These are phyloP conservation scores for Dissophora globulifera DNA, from an alignment of 192 early-diverging fungal genomes.

Conservation along the genomic window DNA sequence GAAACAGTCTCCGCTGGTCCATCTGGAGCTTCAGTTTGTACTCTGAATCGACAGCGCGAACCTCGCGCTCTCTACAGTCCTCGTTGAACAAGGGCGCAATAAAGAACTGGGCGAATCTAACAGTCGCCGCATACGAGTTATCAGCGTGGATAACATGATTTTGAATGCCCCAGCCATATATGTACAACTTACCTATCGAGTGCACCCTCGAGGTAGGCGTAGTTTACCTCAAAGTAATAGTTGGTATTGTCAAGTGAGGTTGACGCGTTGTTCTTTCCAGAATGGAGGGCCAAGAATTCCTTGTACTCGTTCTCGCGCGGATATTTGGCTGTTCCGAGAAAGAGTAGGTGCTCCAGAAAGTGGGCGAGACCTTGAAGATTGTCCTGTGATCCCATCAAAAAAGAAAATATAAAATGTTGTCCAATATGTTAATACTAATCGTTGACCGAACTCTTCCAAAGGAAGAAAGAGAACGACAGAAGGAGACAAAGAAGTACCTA, in stretches of 20 bases:
- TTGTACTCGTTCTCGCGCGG: constrained; percentile 73
- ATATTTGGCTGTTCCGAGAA: constrained; percentile 75
- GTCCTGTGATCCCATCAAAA: constrained; percentile 44
- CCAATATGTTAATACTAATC: background rate
- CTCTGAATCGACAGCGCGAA: constrained; percentile 96
- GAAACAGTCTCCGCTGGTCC: constrained; percentile 90
- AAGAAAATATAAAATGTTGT: background rate
- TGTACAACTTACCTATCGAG: constrained; percentile 68
- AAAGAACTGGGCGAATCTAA: constrained; percentile 97
- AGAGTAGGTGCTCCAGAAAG: constrained; percentile 76
- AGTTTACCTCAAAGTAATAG: constrained; percentile 87
- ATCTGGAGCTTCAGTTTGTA: constrained; percentile 93
- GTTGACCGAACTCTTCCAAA: background rate
- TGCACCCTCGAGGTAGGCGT: constrained; percentile 66
- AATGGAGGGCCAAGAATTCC: constrained; percentile 59
- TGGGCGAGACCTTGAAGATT: constrained; percentile 73
- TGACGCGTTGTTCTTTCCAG: constrained; percentile 77
- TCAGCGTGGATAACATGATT: constrained; percentile 61
- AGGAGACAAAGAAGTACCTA: constrained; percentile 8
- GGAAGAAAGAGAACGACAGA: background rate
- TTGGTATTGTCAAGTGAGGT: constrained; percentile 83
- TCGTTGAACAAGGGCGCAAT: constrained; percentile 89
- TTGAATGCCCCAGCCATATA: constrained; percentile 59
- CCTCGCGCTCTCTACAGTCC: constrained; percentile 91
- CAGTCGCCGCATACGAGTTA: constrained; percentile 89